Evolutionary conservation across 2,329 filamentous ascomycete genomes (phyloP), one percentile per base, ranked within the genome.

Genomic region (Fusarium nisikadoi): DNA sequence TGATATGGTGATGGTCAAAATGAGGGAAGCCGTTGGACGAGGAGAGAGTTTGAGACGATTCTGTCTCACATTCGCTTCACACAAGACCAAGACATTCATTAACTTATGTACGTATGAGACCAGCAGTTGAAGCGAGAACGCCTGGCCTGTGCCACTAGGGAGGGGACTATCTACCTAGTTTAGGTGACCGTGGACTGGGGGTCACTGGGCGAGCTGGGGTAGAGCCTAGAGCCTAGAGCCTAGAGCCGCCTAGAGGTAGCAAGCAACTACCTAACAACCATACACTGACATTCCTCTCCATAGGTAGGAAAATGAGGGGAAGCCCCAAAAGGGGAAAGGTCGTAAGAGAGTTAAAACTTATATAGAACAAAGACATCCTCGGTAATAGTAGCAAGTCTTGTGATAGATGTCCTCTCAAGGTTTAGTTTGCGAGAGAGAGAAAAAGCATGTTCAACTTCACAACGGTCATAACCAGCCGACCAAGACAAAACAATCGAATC

Each of bases 11-110:
- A 45, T 52, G 56, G 53, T 49, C 63, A 64, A 43, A 56, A 68
- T 43, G 43, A 63, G 41, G 56, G 38, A 58, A 59, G 60, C 25
- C 53, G 49, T 68, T 58, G 58, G 62, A 71, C 57, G 47, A 53
- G 52, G 47, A 55, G 55, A 58, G 64, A 41, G 56, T 55, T 70
- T 61, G 45, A 65, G 49, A 64, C 55, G 45, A 47, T 53, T 54
- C 47, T 63, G 70, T 72, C 70, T 72, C 62, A 73, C 70, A 67
- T 63, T 68, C 47, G 61, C 47, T 49, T 62, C 56, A 64, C 70
- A 72, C 67, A 71, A 71, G 58, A 39, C 52, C 65, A 69, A 63
- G 59, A 64, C 66, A 69, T 68, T 52, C 60, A 68, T 54, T 67
- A 35, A 35, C 33, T 52, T 52, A 61, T 67, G 54, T 47, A 65